Base-by-base conservation (phyloP, 352 stramenopile species). In the Phytophthora pinifolia region DNA sequence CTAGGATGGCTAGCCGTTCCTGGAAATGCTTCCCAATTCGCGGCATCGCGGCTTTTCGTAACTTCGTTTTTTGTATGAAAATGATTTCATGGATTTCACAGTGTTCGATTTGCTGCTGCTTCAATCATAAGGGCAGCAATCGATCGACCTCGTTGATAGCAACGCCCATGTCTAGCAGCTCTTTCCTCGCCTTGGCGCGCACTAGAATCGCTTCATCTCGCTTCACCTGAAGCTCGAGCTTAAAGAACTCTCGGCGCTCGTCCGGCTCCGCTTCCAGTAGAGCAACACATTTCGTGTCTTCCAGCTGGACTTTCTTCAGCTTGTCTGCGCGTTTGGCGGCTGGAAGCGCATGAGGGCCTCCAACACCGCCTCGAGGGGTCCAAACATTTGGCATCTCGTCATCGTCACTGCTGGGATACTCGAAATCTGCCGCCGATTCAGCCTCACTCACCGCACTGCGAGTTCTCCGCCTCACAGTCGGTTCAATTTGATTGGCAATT, bases 191-290 rank as follows among this genome's bases (percentile, higher is more conserved):
- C 25, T 74, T 70, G 31, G 67, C 52, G 17, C 62, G 59, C 22
- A 70, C 63, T 10, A 52, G 59, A 30, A 71, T 60, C 2, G 70
- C 54, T 22, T 79, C 46, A 15, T 74, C 52, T 7, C 73, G 58
- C 36, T 65, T 71, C 10, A 61, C 47, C 46, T 76, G 62, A 20
- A 79, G 51, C 38, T 79, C 70, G 29, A 76, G 59, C 25, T 73
- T 61, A 44, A 74, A 72, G 29, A 79, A 54, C 47, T 61, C 58
- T 17, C 67, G 54, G 25, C 68, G 59, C 22, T 72, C 46, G 31
- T 62, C 32, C 30, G 54, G 48, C 31, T 78, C 43, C 13, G 49
- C 37, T 30, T 57, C 39, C 30, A 54, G 38, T n/a, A 55, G 1
- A 8, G 38, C 10, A n/a, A 46, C 33, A 25, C 39, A 27, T 17